Base-by-base conservation (phyloP, 306 rosid species). In the Corylus heterophylla region DNA sequence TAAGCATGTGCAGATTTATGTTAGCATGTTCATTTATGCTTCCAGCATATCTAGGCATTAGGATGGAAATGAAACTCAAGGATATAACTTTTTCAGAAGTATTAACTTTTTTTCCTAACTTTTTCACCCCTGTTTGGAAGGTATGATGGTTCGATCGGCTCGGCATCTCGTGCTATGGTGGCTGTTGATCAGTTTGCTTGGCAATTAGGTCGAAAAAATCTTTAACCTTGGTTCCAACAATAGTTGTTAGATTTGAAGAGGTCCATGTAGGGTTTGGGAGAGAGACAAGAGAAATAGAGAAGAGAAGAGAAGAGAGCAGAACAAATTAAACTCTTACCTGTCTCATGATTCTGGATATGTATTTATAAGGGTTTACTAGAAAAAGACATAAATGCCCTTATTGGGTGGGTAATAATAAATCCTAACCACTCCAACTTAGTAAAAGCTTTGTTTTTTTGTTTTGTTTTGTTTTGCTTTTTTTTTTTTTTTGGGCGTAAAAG, bases 101-200 rank as follows among this genome's bases (percentile, higher is more conserved):
- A 67, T 62, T 69, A 31, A 58, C 47, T 29, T 56, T 48, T 7
- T 29, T 66, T 29, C 55, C 54, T 22, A 39, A 48, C 49, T 27
- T 12, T 37, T 42, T 76, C 52, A 3, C 74, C 62, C 73, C 17
- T 74, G 70, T 54, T 48, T 62, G 71, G 35, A 91, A 95, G 98
- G 83, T 95, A 95, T 27, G 97, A 91, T 66, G 98, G 97, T 75
- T 89, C 98, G 55, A 92, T 92, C 54, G 97, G 92, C 62, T 89
- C 97, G 0, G 98, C 97, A 54, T 94, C 98, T 78, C 92, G 97
- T 73, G 97, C 98, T n/a, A 92, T 94, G 97, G 89, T 80, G 16
- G 89, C 93, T 71, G 90, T 83, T 80, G 98, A 94, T 85, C 97
- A 92, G 80, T 87, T 92, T 82, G 81, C 89, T 3, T 86, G 86